These are phyloP conservation scores for Populus tomentosa DNA, from an alignment of 441 rosid species.

Conservation along the genomic window DNA sequence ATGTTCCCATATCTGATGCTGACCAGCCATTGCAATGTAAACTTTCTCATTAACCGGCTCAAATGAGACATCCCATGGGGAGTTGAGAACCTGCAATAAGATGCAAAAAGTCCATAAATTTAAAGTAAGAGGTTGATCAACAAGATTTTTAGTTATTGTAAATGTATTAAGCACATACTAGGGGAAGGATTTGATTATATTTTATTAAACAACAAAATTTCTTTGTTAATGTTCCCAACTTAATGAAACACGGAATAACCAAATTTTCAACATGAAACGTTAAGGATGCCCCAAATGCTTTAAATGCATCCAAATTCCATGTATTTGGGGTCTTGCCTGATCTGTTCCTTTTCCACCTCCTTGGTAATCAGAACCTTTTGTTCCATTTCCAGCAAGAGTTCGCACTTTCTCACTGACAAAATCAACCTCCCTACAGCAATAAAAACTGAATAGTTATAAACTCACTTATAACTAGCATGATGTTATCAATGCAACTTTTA, in stretches of 20 bases:
- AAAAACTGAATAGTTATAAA: conserved; percentile 10
- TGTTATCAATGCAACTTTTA: not conserved
- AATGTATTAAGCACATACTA: not conserved
- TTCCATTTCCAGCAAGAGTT: conserved; percentile 95
- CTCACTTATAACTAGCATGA: conserved; percentile 4
- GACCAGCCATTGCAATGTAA: conserved; percentile 95
- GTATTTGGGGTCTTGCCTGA: conserved; percentile 51
- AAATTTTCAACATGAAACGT: conserved; percentile 5
- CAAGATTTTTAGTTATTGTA: not conserved
- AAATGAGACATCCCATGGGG: conserved; percentile 97
- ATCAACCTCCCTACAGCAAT: conserved; percentile 68
- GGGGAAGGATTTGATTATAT: not conserved
- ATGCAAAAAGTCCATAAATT: not conserved
- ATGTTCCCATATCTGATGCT: conserved; percentile 97
- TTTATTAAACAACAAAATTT: not conserved
- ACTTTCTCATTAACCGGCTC: conserved; percentile 69
- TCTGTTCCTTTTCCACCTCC: conserved; percentile 72
- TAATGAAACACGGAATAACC: conserved; percentile 2
- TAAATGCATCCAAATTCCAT: not conserved
- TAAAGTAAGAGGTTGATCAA: conserved; percentile 16
- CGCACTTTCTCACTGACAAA: conserved; percentile 74
- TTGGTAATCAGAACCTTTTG: conserved; percentile 86
- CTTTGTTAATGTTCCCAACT: not conserved
- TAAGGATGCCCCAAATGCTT: conserved; percentile 4
- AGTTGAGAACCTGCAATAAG: conserved; percentile 72